Evolutionary conservation across 305 asterid genomes (phyloP), one percentile per base, ranked within the genome.

Genomic region (Fraxinus ornus): DNA sequence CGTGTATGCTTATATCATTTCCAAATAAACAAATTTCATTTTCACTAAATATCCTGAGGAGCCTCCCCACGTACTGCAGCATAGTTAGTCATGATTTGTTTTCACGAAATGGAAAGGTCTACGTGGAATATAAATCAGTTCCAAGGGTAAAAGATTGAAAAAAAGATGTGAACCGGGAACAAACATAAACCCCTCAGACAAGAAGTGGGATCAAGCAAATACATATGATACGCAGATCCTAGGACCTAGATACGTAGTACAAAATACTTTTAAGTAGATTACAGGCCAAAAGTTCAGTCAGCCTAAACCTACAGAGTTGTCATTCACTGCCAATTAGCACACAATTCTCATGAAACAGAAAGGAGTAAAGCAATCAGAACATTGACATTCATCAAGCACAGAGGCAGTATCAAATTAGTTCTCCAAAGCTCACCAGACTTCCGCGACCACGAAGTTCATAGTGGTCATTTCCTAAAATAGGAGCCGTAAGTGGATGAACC

Each of bases 391-490:
- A 72, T 28, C 28, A 26, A 72, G 49, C 64, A 79, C 55, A 6
- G 55, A 6, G 26, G 49, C 79, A 81, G 78, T 1, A 82, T 49
- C 21, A 83, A 76, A 32, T 22, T 52, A 84, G 76, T 76, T 55
- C 22, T 24, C 7, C 19, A 68, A 78, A 52, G 57, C 95, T 90
- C 86, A 94, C 99, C 98, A 39, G 88, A 85, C 90, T 89, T 83
- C 88, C 93, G 80, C 99, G 97, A 82, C 95, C 86, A 75, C 98
- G 94, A 71, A 88, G 91, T 80, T 94, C 97, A 80, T 83, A 89
- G 85, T 96, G 99, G 82, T 92, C 91, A 71, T 96, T 96, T 82
- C 98, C 99, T 84, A 94, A 85, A 68, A 96, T 91, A 78, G 99
- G 98, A 80, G 97, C 91, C 52, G 99, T 94, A 83, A 94, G 90